Evolutionary conservation across 495 filamentous ascomycete genomes (phyloP).

Genomic region (Aspergillus mulundensis): DNA sequence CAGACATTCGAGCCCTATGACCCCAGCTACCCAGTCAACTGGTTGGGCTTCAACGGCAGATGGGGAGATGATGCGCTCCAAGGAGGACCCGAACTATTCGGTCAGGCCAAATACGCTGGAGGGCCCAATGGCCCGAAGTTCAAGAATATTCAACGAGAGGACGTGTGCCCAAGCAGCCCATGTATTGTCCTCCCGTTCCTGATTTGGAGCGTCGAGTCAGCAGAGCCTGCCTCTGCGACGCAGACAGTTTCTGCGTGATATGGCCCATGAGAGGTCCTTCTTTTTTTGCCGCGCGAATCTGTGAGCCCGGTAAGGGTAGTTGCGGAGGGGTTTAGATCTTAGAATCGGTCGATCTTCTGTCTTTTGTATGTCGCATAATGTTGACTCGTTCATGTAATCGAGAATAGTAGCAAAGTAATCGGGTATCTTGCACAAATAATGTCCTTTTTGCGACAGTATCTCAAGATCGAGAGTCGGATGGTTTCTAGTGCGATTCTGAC

Average conservation of each 20-base stretch:
- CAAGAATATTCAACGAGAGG: conserved; percentile 44
- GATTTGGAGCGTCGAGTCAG: conserved; percentile 17
- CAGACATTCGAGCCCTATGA: conserved; percentile 41
- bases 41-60: conserved; percentile 49
- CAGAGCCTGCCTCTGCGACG: not conserved
- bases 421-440: too few species aligned
- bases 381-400: too few species aligned
- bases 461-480: not conserved
- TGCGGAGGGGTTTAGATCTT: too few species aligned
- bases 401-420: too few species aligned
- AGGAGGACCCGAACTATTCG: conserved; percentile 47
- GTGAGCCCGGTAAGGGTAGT: too few species aligned
- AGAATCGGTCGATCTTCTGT: not conserved
- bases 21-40: conserved; percentile 39
- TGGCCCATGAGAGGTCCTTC: not conserved
- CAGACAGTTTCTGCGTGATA: not conserved
- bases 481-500: not conserved
- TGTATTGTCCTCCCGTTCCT: conserved; percentile 33
- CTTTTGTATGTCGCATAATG: not conserved
- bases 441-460: too few species aligned
- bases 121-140: conserved; percentile 56
- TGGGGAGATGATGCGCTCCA: conserved; percentile 59
- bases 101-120: conserved; percentile 42
- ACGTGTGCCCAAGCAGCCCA: conserved; percentile 41
- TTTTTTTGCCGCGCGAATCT: too few species aligned